Evolutionary conservation across 2,329 filamentous ascomycete genomes (phyloP).

Genomic region (Fonsecaea pugnacius): DNA sequence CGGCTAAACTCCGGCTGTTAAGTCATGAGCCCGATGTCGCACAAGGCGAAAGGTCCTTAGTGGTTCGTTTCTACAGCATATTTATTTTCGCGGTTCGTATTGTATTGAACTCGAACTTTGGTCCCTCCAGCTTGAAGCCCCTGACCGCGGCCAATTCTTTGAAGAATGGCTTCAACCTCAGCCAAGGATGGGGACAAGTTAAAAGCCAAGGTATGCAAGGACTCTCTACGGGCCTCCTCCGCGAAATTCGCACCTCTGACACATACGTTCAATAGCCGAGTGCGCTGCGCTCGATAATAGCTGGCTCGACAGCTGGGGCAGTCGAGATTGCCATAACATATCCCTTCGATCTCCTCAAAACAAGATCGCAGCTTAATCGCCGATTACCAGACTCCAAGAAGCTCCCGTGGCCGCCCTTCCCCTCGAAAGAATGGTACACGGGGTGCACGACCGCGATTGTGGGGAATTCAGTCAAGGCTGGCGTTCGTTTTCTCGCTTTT

Average conservation of each 20-base stretch:
- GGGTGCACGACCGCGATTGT: constrained; percentile 97
- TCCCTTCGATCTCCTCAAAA: constrained; percentile 96
- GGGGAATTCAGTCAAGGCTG: constrained; percentile 94
- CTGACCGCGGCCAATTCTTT: neutral
- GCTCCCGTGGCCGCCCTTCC: constrained; percentile 92
- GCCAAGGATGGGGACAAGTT: constrained; percentile 25
- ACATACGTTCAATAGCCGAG: constrained; percentile 62
- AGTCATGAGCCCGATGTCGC: constrained; percentile 11
- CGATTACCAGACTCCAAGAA: constrained; percentile 80
- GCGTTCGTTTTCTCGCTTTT: constrained; percentile 94
- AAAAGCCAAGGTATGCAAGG: constrained; percentile 26
- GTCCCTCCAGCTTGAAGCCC: neutral
- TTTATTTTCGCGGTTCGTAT: neutral
- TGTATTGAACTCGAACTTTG: neutral
- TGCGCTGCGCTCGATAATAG: constrained; percentile 83
- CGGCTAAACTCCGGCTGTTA: constrained; percentile 11
- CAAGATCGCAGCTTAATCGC: constrained; percentile 88
- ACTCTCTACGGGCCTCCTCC: too few relatives aligned
- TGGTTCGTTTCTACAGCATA: neutral
- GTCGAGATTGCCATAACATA: constrained; percentile 96
- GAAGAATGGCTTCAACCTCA: constrained; percentile 27
- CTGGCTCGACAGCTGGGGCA: constrained; percentile 89
- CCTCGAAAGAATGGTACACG: constrained; percentile 85
- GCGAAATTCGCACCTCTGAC: constrained; percentile 10
- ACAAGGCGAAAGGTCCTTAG: neutral